These are phyloP conservation scores for Crepidotus variabilis DNA, from an alignment of 768 basidiomycete genomes.

Conservation along the genomic window DNA sequence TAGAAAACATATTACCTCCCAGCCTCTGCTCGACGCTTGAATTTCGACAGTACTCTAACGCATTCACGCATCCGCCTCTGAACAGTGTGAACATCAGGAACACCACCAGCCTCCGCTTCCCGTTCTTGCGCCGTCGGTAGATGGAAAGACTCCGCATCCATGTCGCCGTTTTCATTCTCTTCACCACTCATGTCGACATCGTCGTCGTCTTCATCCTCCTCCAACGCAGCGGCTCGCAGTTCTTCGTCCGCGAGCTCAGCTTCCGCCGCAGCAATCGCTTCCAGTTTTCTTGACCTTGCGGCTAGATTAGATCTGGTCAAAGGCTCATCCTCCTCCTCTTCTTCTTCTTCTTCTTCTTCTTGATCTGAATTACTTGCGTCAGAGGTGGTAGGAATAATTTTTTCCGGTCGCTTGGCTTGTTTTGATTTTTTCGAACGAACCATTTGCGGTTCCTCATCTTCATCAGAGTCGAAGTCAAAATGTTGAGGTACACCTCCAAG, in stretches of 20 bases:
- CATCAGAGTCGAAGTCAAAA: constrained; percentile 62
- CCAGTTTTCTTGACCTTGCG: constrained; percentile 72
- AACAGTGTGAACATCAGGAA: constrained; percentile 70
- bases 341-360: constrained; percentile 46
- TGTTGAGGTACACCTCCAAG: constrained; percentile 51
- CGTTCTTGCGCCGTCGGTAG: constrained; percentile 71
- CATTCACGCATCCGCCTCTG: constrained; percentile 80
- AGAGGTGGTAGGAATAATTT: constrained; percentile 48
- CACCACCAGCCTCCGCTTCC: constrained; percentile 64
- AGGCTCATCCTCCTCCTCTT: constrained; percentile 46
- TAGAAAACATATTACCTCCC: constrained; percentile 50
- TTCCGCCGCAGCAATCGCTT: constrained; percentile 61
- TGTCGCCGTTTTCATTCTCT: constrained; percentile 43
- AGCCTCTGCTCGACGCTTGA: constrained; percentile 61
- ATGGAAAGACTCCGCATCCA: constrained; percentile 44
- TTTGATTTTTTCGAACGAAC: constrained; percentile 47
- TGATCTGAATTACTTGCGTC: constrained; percentile 41
- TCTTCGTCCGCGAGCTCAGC: constrained; percentile 61
- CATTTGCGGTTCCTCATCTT: constrained; percentile 43
- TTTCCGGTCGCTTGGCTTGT: constrained; percentile 41
- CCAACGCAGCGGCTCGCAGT: constrained; percentile 49
- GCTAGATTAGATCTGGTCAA: constrained; percentile 82
- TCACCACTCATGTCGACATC: constrained; percentile 40
- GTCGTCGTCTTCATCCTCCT: constrained; percentile 44
- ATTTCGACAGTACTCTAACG: constrained; percentile 67